These are phyloP conservation scores for Solanum tarijense DNA, from an alignment of 257 asterid species.

Conservation along the genomic window DNA sequence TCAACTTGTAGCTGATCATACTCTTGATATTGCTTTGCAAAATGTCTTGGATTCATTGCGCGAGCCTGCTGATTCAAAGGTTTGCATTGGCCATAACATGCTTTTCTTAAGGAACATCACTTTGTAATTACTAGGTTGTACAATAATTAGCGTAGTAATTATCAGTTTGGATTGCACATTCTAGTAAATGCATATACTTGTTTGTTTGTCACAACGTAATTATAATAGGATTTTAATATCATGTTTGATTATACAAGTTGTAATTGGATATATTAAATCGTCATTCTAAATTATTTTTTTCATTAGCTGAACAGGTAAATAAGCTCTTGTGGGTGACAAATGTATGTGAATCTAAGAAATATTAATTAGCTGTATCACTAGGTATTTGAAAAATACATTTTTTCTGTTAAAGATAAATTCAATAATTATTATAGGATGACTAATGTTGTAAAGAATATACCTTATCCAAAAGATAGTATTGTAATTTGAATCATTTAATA, in stretches of 20 bases:
- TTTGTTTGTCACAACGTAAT: background rate
- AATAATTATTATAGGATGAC: background rate
- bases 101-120: background rate
- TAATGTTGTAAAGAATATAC: background rate
- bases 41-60: conserved; percentile 87
- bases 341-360: background rate
- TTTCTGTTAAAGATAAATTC: background rate
- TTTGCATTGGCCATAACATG: conserved; percentile 7
- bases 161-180: background rate
- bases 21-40: conserved; percentile 87
- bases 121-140: background rate
- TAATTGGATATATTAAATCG: background rate
- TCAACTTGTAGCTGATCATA: conserved; percentile 67
- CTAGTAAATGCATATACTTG: background rate
- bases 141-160: background rate
- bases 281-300: background rate
- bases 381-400: background rate
- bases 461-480: background rate
- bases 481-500: background rate
- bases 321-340: background rate
- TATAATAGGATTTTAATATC: background rate
- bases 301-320: background rate
- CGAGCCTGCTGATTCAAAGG: conserved; percentile 84
- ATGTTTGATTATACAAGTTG: no score
- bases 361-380: background rate